Base-by-base conservation (phyloP, 129 eudicot species). In the Flaveria ramosissima region DNA sequence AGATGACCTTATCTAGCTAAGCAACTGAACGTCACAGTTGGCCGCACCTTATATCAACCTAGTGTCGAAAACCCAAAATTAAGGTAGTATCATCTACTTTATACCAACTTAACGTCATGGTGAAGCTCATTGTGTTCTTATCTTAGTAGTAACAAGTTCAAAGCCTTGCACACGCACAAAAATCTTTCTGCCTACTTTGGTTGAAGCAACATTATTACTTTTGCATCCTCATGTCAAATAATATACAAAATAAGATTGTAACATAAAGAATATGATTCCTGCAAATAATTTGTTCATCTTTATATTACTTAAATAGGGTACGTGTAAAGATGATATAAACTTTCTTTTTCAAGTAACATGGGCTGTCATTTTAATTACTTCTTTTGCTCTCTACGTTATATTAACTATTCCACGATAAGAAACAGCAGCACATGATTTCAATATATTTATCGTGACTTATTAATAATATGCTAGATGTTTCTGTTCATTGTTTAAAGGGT, bases 261-360 rank as follows among this genome's bases (percentile, higher is more conserved):
- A 56, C 62, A 30, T 30, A 74, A 41, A 45, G 43, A 23, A 74
- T n/a, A 16, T 61, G 48, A 60, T 74, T 45, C 11, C 7, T 74
- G n/a, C 50, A 39, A 50, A 72, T 16, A 9, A 72, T 8, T 11
- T 61, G 41, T 19, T 52, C 19, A 26, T 75, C 45, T 30, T 66
- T 50, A n/a, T 68, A 41, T 24, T 13, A 30, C 8, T 42, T 5
- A 45, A 32, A 16, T 20, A 20, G 70, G 46, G 41, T 71, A 79
- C 73, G 83, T 79, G 83, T 79, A 71, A 71, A 72, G 78, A 20
- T n/a, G 65, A 71, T 71, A 32, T 1, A 7, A 1, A 70, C 23
- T 47, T 70, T 60, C 9, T 78, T 30, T 60, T 61, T 21, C 5
- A 61, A 71, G 83, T 79, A 79, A 79, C 78, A 79, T 79, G 83